Conservation (phyloP, 352 stramenopile genomes). For the Globisporangium solare region DNA sequence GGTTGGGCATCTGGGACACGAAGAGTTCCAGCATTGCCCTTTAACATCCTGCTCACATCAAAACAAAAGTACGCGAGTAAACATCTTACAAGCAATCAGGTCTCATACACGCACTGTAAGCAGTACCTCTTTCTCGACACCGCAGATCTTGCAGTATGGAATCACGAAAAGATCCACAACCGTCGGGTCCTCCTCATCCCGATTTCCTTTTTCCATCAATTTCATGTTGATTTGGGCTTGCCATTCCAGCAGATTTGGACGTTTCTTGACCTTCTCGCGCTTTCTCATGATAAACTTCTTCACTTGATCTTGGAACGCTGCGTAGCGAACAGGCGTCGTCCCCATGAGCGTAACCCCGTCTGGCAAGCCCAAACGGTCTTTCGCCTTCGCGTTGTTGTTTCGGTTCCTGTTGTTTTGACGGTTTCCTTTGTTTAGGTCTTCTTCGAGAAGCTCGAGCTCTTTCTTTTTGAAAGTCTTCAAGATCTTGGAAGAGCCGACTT, state of each 20-base stretch:
- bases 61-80: constrained; percentile 4
- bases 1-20: constrained; percentile 59
- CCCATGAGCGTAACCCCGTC: constrained; percentile 81
- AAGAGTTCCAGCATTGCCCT: constrained; percentile 71
- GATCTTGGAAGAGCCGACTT: constrained; percentile 63
- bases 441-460: constrained; percentile 73
- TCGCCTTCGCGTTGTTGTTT: constrained; percentile 70
- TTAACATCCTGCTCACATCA: constrained; percentile 36
- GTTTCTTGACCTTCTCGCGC: constrained; percentile 79
- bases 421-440: constrained; percentile 45
- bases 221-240: constrained; percentile 64
- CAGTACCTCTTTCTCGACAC: constrained; percentile 77
- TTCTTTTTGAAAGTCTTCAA: constrained; percentile 87
- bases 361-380: constrained; percentile 62
- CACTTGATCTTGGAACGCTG: constrained; percentile 80
- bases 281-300: constrained; percentile 81
- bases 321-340: constrained; percentile 73
- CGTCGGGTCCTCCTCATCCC: constrained; percentile 47
- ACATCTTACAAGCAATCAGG: constrained; percentile 7
- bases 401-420: constrained; percentile 53
- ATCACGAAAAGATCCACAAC: constrained; percentile 69
- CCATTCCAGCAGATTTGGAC: constrained; percentile 80
- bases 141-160: constrained; percentile 75
- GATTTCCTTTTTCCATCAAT: constrained; percentile 46
- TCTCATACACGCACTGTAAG: constrained; percentile 1